Evolutionary conservation across 768 basidiomycete species (phyloP), one percentile per base, ranked within the genome.

Genomic region (Dioszegia crocea): DNA sequence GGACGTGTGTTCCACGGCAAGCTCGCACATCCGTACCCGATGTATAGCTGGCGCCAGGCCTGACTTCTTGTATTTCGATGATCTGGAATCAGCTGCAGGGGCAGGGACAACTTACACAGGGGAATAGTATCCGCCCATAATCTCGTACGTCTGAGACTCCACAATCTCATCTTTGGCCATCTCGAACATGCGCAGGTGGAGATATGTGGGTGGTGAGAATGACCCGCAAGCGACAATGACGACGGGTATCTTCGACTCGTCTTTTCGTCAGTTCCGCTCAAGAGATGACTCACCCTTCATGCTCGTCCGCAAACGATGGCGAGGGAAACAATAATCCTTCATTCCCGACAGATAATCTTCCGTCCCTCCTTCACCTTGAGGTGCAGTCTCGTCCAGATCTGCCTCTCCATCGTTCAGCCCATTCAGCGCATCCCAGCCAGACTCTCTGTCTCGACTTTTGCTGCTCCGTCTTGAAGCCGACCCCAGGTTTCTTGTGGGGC

Each of bases 161-260:
- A 89, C 63, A 33, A 78, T 85, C 71, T 91, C 92, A 81, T 98
- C 96, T 79, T 88, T 88, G 56, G 94, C 96, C 96, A 99, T 98
- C 76, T 98, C 96, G 78, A 98, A 99, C 92, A 99, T 97, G 66
- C 96, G 67, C 62, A 97, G 84, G 73, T 96, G 92, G 51, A 94
- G 87, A 73, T 92, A 94, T n/a, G 93, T 96, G 62, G 96, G 88
- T 11, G 94, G 94, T 69, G 90, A 93, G 84, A 97, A 97, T 56
- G 91, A 94, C 27, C 94, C 96, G 73, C 96, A 99, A 45, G 91
- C 96, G 60, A 99, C 67, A 62, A 96, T 86, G 56, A 92, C 89
- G 66, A 96, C 79, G n/a, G 91, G 94, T 8, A 86, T 86, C 78
- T 76, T 77, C 30, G 59, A 65, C 39, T 71, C 67, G 60, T 74